These are phyloP conservation scores for Saccharomyces hybrid DNA, from an alignment of 1,139 yeast species.

Conservation along the genomic window DNA sequence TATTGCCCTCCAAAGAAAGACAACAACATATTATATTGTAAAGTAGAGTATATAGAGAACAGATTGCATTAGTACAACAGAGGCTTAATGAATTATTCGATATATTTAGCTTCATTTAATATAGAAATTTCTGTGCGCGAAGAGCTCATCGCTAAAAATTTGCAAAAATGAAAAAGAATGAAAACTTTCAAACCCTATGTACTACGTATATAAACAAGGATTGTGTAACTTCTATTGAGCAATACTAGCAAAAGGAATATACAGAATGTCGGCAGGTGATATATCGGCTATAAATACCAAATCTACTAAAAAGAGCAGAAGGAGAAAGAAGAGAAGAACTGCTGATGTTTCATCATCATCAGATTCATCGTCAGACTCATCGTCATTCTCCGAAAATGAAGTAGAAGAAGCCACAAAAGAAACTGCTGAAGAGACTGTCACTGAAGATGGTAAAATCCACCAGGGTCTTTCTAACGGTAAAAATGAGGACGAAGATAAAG, in stretches of 20 bases:
- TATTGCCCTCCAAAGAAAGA: not conserved
- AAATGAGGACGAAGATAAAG: conserved; percentile 4
- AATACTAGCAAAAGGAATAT: not conserved
- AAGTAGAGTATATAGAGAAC: not conserved
- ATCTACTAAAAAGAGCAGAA: conserved; percentile 32
- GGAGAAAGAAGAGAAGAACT: conserved; percentile 76
- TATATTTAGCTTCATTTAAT: not conserved
- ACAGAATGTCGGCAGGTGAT: conserved; percentile 19
- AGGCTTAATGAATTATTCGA: not conserved
- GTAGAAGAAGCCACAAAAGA: not conserved
- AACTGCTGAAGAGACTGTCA: not conserved
- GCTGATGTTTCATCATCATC: conserved; percentile 45
- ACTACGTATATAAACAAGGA: not conserved
- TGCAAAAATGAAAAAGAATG: not conserved
- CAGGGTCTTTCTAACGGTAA: not conserved
- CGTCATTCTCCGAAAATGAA: conserved; percentile 1
- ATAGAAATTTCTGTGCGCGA: not conserved
- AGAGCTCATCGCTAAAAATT: not conserved
- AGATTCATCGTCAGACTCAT: conserved; percentile 12
- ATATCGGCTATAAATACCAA: conserved; percentile 13
- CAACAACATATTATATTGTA: not conserved
- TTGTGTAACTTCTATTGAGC: too few species aligned
- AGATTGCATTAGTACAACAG: not conserved
- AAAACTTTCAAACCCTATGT: not conserved
- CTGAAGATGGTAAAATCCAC: not conserved